Evolutionary conservation across 1,284 basidiomycete genomes (phyloP).

Genomic region (Wolfiporia cocos): DNA sequence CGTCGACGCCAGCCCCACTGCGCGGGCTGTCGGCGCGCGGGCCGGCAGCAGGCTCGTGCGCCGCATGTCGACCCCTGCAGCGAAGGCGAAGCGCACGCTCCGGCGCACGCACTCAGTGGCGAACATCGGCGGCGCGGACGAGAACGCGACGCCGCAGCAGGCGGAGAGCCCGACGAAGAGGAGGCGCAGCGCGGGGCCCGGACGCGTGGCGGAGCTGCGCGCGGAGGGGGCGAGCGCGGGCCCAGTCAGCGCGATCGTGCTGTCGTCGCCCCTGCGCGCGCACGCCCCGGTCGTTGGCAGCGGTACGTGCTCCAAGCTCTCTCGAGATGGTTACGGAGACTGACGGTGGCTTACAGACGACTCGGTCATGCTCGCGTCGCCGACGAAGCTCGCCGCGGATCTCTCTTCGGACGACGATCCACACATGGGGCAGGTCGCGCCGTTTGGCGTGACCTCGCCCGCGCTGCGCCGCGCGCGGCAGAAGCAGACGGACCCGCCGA

Average conservation of each 20-base stretch:
- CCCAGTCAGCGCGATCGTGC: too few species aligned
- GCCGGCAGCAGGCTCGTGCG: too few species aligned
- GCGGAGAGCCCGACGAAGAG: too few species aligned
- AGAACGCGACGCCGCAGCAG: too few species aligned
- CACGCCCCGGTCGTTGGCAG: constrained; percentile 33
- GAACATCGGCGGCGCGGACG: constrained; percentile 9
- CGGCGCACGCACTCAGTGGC: neutral
- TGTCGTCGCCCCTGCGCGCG: constrained; percentile 26
- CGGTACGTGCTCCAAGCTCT: constrained; percentile 27
- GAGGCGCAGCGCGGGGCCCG: too few species aligned
- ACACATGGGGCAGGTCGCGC: constrained; percentile 58
- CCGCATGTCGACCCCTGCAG: too few species aligned
- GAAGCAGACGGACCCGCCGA: constrained; percentile 27
- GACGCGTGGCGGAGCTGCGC: too few species aligned
- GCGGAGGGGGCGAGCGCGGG: too few species aligned
- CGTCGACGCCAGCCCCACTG: too few species aligned
- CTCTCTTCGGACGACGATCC: constrained; percentile 55
- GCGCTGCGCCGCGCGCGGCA: constrained; percentile 34
- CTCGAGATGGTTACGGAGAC: constrained; percentile 1
- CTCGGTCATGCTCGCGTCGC: constrained; percentile 33
- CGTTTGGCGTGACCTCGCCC: constrained; percentile 60
- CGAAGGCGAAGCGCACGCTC: neutral
- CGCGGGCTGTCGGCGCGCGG: too few species aligned
- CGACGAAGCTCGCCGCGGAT: constrained; percentile 7
- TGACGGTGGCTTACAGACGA: constrained; percentile 28